Conservation (phyloP, 208 protist species). For the Leishmania martiniquensis region DNA sequence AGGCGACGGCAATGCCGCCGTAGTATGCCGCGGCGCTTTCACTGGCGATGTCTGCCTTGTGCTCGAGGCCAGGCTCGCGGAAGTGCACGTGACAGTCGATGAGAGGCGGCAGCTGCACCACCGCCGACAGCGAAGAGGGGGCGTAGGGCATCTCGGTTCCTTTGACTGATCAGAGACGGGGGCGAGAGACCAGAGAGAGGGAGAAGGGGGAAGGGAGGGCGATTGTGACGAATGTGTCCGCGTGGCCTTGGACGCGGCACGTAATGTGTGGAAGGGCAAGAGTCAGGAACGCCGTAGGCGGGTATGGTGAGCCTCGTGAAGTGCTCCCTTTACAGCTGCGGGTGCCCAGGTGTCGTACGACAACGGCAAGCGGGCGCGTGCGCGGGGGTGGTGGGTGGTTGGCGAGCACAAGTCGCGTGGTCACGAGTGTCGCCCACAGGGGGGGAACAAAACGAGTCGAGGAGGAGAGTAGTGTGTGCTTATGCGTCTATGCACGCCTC, state of each 20-base stretch:
- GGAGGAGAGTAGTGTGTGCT: no score
- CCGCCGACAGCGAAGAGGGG: constrained; percentile 13
- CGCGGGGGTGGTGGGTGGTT: no score
- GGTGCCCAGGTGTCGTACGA: no score
- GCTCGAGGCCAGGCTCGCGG: constrained; percentile 91
- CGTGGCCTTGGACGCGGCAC: background rate
- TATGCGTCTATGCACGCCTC: no score
- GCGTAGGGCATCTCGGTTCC: constrained; percentile 10
- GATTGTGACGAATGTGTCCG: background rate
- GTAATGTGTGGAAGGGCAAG: no score
- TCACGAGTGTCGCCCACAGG: no score
- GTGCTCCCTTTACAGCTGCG: no score
- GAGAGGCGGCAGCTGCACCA: constrained; percentile 71
- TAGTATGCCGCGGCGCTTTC: constrained; percentile 90
- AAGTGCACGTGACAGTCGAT: constrained; percentile 96
- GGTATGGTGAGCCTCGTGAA: no score
- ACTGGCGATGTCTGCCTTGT: constrained; percentile 93
- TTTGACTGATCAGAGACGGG: background rate
- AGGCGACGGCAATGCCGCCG: constrained; percentile 86
- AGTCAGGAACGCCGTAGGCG: no score
- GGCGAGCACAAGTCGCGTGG: no score
- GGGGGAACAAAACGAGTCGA: no score
- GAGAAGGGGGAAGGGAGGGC: background rate
- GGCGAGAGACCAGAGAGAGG: background rate
- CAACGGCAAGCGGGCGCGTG: no score